These are phyloP conservation scores for Leersia perrieri DNA, from an alignment of 176 grass and related monocot species.

Conservation along the genomic window DNA sequence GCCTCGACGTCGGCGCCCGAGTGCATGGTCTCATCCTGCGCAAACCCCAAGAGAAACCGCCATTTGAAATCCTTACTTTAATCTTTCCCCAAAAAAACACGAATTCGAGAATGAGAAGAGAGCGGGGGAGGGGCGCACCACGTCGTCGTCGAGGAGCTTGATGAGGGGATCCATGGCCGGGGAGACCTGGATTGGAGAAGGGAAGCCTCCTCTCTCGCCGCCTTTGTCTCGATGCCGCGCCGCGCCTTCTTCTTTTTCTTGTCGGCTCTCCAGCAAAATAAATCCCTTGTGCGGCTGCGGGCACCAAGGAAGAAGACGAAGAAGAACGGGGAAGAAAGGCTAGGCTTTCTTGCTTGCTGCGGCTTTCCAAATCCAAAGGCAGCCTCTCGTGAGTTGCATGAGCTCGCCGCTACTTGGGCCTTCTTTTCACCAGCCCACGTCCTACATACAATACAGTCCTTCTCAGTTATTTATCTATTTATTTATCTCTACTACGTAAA, in stretches of 20 bases:
- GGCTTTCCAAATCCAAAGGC: no score
- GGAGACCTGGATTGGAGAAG: neutral
- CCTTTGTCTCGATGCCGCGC: neutral
- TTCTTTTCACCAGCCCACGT: no score
- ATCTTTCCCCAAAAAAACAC: neutral
- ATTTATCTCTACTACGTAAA: no score
- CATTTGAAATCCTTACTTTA: neutral
- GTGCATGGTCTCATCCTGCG: constrained; percentile 90
- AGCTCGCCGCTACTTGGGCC: no score
- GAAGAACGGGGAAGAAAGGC: no score
- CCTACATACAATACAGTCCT: no score
- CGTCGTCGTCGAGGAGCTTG: constrained; percentile 93
- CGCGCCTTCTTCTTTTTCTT: neutral
- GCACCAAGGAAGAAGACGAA: no score
- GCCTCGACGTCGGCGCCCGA: constrained; percentile 93
- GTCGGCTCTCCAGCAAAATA: constrained; percentile 27
- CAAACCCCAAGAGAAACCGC: constrained; percentile 15
- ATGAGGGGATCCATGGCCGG: constrained; percentile 89
- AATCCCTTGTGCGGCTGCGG: no score
- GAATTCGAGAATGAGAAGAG: constrained; percentile 21
- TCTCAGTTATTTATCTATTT: no score
- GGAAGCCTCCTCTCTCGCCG: neutral
- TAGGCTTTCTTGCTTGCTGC: no score
- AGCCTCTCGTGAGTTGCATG: no score
- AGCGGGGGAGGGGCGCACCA: constrained; percentile 35